Base-by-base conservation (phyloP, 1,284 basidiomycete genomes). In the Ustilago hordei region DNA sequence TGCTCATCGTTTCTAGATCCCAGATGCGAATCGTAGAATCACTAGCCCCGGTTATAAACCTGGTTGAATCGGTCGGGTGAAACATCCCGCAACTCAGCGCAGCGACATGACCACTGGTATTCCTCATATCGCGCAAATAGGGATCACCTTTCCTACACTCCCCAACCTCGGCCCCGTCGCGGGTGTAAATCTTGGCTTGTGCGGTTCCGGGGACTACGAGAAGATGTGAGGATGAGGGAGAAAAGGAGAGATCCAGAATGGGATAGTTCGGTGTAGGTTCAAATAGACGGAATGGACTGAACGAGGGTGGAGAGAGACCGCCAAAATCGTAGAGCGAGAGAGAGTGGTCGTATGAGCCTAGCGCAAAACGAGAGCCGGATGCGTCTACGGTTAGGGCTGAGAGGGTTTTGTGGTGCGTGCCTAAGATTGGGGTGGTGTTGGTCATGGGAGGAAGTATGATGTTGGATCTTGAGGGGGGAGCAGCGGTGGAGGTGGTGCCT, bases 291-390 rank as follows among this genome's bases (percentile, higher is more conserved):
- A 99, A 99, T 15, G 97, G 95, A 85, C 93, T 93, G 86, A 93
- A 90, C 5, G 86, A 78, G 75, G 89, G 88, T 81, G 89, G 88
- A 81, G 93, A 93, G 96, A 99, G 99, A 8, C 97, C 97, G 81
- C 96, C 97, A 87, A 99, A 99, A 87, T 99, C 97, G 95, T 95
- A 99, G 60, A 99, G 87, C 87, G 98, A 98, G 87, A 93, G 92
- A 86, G 96, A 94, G 84, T 98, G 98, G 87, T 99, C 97, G 87
- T 98, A 93, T 17, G 93, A 93, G 11, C 97, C 97, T 2, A 94
- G 93, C 7, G 93, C 88, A 35, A 99, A 88, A 35, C 97, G 91
- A 3, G 95, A 94, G 55, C 97, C 97, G 13, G 95, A 93, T 0
- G 94, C 92, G 86, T 99, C 97, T 45, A 99, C 88, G 0, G 94